A percentile compares a stretch with the other conserved stretches of the same genome.
These are phyloP conservation scores for Populus ilicifolia DNA, from an alignment of 345 rosid genomes.

Conservation along the genomic window DNA sequence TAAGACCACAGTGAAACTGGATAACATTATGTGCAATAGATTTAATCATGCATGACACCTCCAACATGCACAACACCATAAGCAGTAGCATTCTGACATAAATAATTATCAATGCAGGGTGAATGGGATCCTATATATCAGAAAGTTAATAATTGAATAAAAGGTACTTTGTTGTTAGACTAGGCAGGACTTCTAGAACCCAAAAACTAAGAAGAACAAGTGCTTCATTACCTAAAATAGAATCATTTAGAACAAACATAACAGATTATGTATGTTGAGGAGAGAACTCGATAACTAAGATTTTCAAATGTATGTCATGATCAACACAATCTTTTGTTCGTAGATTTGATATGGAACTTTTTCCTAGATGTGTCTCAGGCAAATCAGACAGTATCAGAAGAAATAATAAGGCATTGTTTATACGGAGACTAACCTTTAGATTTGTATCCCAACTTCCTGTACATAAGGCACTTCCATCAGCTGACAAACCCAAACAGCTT, in stretches of 20 bases:
- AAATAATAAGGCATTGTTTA: not conserved
- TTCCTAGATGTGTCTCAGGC: not conserved
- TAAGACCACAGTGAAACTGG: not conserved
- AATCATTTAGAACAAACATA: not conserved
- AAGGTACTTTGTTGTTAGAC: not conserved
- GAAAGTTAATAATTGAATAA: not conserved
- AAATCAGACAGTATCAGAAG: not conserved
- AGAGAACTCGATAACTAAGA: not conserved
- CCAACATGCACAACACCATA: not conserved
- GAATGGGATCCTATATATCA: not conserved
- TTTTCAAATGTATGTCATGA: not conserved
- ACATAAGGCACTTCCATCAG: slow-evolving; percentile 99
- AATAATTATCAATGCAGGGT: not conserved
- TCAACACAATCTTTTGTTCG: not conserved
- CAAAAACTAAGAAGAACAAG: not conserved
- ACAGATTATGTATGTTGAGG: not conserved
- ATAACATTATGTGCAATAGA: not conserved
- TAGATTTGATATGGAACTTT: not conserved
- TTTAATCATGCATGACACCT: not conserved
- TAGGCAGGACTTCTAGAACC: not conserved
- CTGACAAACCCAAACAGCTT: slow-evolving; percentile 87
- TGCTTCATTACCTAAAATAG: not conserved
- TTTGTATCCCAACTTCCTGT: slow-evolving; percentile 98
- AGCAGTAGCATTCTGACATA: not conserved
- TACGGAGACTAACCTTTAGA: slow-evolving; percentile 63